Evolutionary conservation across 148 eudicot species (phyloP).

Genomic region (Chenopodium berlandieri): DNA sequence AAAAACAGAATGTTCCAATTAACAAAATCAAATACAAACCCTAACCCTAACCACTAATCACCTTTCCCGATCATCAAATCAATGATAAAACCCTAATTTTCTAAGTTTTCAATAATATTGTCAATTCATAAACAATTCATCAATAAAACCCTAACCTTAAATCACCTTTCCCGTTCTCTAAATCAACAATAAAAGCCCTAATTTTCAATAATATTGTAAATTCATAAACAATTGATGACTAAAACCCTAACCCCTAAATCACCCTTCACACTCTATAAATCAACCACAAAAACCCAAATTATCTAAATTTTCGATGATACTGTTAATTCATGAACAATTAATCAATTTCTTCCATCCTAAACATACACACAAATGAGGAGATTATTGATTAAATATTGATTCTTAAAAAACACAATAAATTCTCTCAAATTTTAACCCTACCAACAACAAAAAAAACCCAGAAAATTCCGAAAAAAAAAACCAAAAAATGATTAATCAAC

Average conservation of each 20-base stretch:
- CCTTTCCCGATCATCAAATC: background rate
- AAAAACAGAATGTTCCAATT: background rate
- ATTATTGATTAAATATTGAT: too few species aligned
- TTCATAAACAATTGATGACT: background rate
- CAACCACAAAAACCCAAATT: constrained; percentile 1
- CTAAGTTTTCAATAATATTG: too few species aligned
- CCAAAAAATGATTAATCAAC: background rate
- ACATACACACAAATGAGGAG: too few species aligned
- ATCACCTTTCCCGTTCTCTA: background rate
- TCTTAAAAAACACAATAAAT: too few species aligned
- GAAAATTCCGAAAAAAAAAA: background rate
- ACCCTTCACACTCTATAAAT: background rate
- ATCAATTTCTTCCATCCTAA: background rate
- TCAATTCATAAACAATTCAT: background rate
- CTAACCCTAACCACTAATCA: background rate
- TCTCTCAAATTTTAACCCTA: too few species aligned
- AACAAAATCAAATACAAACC: background rate
- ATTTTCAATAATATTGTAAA: background rate
- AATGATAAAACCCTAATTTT: background rate
- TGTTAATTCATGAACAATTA: background rate
- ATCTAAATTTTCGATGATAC: background rate
- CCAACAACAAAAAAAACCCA: background rate
- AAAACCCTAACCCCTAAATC: background rate
- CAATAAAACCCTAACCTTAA: background rate
- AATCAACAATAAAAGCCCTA: background rate